Evolutionary conservation across 2,329 filamentous ascomycete species (phyloP).

Genomic region (Blastomyces percursus): DNA sequence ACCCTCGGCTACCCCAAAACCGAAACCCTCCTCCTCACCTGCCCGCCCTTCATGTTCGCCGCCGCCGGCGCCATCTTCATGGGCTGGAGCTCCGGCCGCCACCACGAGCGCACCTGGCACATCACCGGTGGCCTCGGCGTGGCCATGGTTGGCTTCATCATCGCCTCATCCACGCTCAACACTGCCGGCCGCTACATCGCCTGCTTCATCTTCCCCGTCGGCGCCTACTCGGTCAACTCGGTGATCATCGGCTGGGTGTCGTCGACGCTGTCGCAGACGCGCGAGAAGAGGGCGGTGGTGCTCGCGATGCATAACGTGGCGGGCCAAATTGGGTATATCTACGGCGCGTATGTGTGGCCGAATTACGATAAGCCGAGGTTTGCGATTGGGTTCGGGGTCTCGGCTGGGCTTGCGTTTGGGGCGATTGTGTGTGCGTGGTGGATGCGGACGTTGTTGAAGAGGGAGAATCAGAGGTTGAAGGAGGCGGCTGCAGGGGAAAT

Average conservation of each 20-base stretch:
- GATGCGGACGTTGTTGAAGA: constrained; percentile 13
- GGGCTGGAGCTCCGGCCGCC: constrained; percentile 41
- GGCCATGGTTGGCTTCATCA: constrained; percentile 23
- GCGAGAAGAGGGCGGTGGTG: constrained; percentile 33
- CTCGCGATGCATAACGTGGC: constrained; percentile 35
- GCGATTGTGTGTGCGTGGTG: constrained; percentile 16
- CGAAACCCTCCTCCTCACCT: constrained; percentile 41
- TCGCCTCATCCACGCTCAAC: constrained; percentile 21
- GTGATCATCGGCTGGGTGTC: constrained; percentile 36
- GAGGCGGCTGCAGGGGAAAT: neutral
- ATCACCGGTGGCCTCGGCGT: constrained; percentile 18
- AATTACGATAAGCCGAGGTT: constrained; percentile 15
- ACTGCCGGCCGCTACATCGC: constrained; percentile 24
- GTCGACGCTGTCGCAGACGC: constrained; percentile 31
- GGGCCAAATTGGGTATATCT: constrained; percentile 32
- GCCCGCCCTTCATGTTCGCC: constrained; percentile 43
- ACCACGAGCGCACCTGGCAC: constrained; percentile 26
- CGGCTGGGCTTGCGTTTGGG: constrained; percentile 14
- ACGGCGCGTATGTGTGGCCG: constrained; percentile 30
- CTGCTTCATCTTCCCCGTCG: constrained; percentile 25
- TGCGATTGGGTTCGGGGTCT: constrained; percentile 13
- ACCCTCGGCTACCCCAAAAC: constrained; percentile 39
- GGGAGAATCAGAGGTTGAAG: constrained; percentile 11
- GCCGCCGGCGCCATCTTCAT: constrained; percentile 38
- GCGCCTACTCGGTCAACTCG: constrained; percentile 29